These are phyloP conservation scores for Allium cepa DNA, from an alignment of 106 monocot species.

Conservation along the genomic window DNA sequence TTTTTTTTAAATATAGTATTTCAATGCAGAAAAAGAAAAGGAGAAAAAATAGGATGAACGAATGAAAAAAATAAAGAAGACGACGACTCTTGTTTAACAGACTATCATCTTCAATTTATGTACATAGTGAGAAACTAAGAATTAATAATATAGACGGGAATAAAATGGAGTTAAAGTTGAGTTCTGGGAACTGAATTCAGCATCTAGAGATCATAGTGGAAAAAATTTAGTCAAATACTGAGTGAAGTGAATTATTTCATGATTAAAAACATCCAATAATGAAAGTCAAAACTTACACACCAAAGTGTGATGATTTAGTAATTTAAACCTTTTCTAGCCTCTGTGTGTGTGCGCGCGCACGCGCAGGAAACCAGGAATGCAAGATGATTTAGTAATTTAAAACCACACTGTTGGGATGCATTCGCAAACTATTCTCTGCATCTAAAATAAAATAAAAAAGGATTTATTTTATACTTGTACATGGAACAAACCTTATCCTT, in stretches of 20 bases:
- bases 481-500: constrained; percentile 17
- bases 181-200: too few species aligned
- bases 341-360: neutral
- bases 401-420: neutral
- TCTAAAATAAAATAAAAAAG: too few species aligned
- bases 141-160: too few species aligned
- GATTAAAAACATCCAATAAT: too few species aligned
- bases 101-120: neutral
- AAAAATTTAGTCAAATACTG: too few species aligned
- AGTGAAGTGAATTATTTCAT: too few species aligned
- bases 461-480: too few species aligned
- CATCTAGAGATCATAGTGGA: too few species aligned
- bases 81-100: neutral
- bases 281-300: too few species aligned
- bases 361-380: neutral
- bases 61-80: neutral
- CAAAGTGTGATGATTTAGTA: neutral
- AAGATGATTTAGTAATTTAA: neutral
- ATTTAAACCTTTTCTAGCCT: neutral
- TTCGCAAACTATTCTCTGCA: too few species aligned
- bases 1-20: neutral
- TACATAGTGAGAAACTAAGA: too few species aligned
- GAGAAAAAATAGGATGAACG: neutral
- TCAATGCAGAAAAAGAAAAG: neutral
- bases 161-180: too few species aligned